phyloP scores from a whole-genome alignment of 345 rosid species.

The Nephelium lappaceum region DNA sequence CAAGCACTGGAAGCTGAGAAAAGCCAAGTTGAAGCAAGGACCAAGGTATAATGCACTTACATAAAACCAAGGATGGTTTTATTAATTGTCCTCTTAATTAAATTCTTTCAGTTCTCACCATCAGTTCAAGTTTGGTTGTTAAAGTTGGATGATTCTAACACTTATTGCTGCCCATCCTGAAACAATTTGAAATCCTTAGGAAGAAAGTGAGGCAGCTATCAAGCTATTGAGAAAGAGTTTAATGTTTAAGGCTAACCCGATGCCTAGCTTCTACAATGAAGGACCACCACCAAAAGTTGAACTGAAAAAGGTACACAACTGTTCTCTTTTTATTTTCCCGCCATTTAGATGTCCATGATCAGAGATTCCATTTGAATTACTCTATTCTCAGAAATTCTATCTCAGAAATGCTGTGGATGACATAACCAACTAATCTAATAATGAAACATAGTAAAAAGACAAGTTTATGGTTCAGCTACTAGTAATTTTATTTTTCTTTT shows the following conservation, averaged over 20 bases:
- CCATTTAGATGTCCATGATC: constrained; percentile 3
- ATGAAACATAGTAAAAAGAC: not conserved
- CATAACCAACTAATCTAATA: not conserved
- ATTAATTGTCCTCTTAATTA: not conserved
- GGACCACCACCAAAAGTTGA: constrained; percentile 86
- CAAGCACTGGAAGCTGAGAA: constrained; percentile 82
- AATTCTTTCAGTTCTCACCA: not conserved
- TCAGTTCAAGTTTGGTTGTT: not conserved
- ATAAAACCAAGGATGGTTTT: not conserved
- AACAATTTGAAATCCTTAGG: constrained; percentile 40
- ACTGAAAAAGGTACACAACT: constrained; percentile 71
- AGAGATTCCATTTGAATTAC: not conserved
- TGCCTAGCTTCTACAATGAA: constrained; percentile 86
- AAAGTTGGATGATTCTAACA: constrained; percentile 12
- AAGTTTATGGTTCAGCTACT: constrained; percentile 11
- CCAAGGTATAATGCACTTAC: constrained; percentile 48
- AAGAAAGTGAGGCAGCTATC: constrained; percentile 84
- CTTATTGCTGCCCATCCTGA: not conserved
- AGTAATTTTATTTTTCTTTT: not conserved
- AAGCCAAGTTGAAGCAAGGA: constrained; percentile 70
- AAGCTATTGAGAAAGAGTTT: constrained; percentile 80
- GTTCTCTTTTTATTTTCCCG: not conserved
- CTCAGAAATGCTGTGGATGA: not conserved
- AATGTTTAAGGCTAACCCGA: constrained; percentile 78
- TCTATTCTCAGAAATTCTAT: not conserved